A percentile compares a stretch with the other conserved stretches of the same genome.
phyloP scores from a whole-genome alignment of 495 filamentous ascomycete genomes.

The Lineolata rhizophorae region DNA sequence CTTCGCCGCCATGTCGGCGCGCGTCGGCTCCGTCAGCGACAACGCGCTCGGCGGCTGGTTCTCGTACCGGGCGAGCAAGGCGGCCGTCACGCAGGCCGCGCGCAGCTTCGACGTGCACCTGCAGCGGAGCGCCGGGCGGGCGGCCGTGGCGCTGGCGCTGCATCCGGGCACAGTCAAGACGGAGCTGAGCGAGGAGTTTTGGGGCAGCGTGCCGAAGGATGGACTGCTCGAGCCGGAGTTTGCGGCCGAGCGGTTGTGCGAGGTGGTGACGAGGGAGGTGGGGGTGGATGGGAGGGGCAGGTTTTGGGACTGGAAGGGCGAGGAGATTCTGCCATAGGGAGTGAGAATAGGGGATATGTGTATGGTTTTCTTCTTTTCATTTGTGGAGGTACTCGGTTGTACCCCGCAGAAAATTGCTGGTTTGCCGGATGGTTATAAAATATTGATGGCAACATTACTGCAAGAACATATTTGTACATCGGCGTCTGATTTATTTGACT shows the following conservation, averaged over 20 bases:
- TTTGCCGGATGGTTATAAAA: too few relatives aligned
- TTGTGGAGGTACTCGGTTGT: too few relatives aligned
- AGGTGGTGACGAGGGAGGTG: constrained; percentile 17
- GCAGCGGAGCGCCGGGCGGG: constrained; percentile 25
- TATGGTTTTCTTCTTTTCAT: too few relatives aligned
- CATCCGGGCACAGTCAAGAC: constrained; percentile 74
- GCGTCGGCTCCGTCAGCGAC: constrained; percentile 52
- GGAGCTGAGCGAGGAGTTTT: constrained; percentile 49
- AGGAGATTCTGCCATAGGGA: neutral
- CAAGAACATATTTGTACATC: too few relatives aligned
- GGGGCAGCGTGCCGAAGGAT: constrained; percentile 32
- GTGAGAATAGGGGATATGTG: neutral
- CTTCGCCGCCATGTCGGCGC: constrained; percentile 49
- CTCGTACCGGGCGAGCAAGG: constrained; percentile 19
- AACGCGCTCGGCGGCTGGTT: constrained; percentile 23
- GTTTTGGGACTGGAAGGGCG: neutral
- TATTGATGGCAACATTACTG: too few relatives aligned
- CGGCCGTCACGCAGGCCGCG: constrained; percentile 41
- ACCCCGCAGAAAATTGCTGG: too few relatives aligned
- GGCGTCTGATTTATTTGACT: too few relatives aligned
- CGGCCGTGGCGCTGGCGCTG: constrained; percentile 43
- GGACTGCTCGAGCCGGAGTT: constrained; percentile 40
- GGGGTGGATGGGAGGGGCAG: neutral
- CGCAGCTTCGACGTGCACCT: constrained; percentile 58
- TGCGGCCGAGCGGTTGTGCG: constrained; percentile 35